Percentiles rank a stretch among this genome's conserved stretches.
Conservation (phyloP, 352 stramenopile species). For the Pythium phragmitis region DNA sequence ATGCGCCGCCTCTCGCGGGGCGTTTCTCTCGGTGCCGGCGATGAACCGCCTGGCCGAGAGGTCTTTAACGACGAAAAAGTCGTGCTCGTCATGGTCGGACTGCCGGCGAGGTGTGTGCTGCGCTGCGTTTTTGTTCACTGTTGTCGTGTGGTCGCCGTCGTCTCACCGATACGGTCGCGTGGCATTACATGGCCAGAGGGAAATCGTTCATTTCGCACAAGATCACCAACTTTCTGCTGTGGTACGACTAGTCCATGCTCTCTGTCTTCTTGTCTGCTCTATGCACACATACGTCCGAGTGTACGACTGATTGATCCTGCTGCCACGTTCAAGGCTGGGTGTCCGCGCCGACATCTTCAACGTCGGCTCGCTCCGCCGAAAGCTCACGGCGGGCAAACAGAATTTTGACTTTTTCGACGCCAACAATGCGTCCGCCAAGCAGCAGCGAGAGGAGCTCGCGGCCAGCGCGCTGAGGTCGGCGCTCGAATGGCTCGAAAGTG, state of each 20-base stretch:
- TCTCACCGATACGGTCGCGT: not conserved
- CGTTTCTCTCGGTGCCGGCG: not conserved
- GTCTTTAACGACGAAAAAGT: conserved; percentile 82
- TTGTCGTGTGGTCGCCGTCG: not conserved
- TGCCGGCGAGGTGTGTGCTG: conserved; percentile 61
- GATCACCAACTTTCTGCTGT: conserved; percentile 51
- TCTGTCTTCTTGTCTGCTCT: too few species aligned
- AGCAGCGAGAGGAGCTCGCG: conserved; percentile 66
- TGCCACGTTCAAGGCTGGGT: conserved; percentile 29
- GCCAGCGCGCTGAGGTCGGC: conserved; percentile 43
- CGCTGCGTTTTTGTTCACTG: not conserved
- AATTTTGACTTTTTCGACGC: conserved; percentile 84
- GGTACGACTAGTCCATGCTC: conserved; percentile 18
- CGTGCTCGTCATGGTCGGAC: conserved; percentile 89
- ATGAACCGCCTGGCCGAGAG: conserved; percentile 28
- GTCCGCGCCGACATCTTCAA: conserved; percentile 86
- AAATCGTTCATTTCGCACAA: conserved; percentile 93
- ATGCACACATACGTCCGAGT: too few species aligned
- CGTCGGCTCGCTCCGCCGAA: conserved; percentile 86
- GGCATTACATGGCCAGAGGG: conserved; percentile 31
- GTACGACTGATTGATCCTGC: not conserved
- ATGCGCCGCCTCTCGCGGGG: conserved; percentile 19
- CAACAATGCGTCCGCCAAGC: conserved; percentile 57
- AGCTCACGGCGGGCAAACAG: conserved; percentile 58
- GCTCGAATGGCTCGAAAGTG: conserved; percentile 42